Conservation (phyloP, 352 stramenopile species). For the Plasmopara muralis region DNA sequence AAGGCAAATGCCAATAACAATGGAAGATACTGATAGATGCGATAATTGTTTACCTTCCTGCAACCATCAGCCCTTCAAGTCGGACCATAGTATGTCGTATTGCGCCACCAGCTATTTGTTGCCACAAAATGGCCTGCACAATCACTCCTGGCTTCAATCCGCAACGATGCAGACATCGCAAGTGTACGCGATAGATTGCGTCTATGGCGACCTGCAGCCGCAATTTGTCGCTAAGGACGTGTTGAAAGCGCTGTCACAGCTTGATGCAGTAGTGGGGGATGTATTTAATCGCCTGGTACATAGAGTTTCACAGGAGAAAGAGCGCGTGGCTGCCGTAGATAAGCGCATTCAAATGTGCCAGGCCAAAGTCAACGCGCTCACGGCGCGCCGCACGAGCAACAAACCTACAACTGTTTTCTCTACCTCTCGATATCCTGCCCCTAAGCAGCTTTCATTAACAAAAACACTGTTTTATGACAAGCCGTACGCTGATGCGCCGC, state of each 20-base stretch:
- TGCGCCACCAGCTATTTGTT: conserved; percentile 7
- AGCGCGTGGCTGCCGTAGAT: conserved; percentile 71
- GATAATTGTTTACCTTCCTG: background rate
- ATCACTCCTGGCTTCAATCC: conserved; percentile 1
- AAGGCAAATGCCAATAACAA: conserved; percentile 42
- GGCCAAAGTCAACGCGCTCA: conserved; percentile 80
- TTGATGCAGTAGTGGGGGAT: conserved; percentile 79
- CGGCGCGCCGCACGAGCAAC: conserved; percentile 69
- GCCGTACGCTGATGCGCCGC: conserved; percentile 64
- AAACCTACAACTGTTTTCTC: conserved; percentile 87
- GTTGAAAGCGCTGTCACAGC: conserved; percentile 76
- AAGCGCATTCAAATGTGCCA: conserved; percentile 69
- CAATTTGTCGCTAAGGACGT: conserved; percentile 83
- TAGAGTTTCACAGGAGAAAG: conserved; percentile 73
- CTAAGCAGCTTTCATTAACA: conserved; percentile 51
- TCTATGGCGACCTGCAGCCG: conserved; percentile 80
- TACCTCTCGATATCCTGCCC: conserved; percentile 80
- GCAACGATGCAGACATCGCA: conserved; percentile 77
- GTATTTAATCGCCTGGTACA: conserved; percentile 77
- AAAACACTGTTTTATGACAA: conserved; percentile 85
- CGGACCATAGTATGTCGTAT: conserved; percentile 13
- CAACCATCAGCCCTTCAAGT: background rate
- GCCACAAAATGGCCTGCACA: conserved; percentile 4
- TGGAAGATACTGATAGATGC: conserved; percentile 49
- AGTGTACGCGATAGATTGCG: conserved; percentile 81